Evolutionary conservation across 2,329 filamentous ascomycete genomes (phyloP).

Genomic region (Alternaria solani): DNA sequence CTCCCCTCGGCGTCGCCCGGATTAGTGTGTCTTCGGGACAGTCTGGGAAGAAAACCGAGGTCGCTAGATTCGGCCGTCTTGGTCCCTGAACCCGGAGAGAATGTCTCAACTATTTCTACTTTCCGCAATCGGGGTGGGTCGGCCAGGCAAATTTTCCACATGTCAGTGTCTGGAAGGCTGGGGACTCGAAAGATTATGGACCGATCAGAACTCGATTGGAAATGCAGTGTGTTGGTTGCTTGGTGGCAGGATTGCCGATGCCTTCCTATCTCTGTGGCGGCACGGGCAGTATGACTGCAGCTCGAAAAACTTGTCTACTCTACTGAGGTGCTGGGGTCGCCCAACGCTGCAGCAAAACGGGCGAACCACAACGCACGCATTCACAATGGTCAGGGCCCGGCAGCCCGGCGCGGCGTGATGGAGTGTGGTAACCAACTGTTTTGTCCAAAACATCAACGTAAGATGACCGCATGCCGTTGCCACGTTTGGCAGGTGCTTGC

Average conservation of each 20-base stretch:
- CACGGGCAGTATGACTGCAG: slow-evolving; percentile 1
- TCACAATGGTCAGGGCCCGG: slow-evolving; percentile 9
- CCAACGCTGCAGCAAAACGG: background rate
- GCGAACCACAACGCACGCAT: slow-evolving; percentile 13
- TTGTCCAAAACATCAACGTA: slow-evolving; percentile 28
- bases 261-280: slow-evolving; percentile 6
- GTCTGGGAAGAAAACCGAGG: slow-evolving; percentile 9
- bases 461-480: slow-evolving; percentile 24
- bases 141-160: slow-evolving; percentile 24
- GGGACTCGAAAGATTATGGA: background rate
- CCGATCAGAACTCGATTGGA: background rate
- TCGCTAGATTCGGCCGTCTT: slow-evolving; percentile 4
- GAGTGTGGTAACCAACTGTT: slow-evolving; percentile 1
- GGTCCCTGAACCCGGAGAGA: slow-evolving; percentile 12
- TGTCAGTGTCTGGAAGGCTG: slow-evolving; percentile 7
- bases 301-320: background rate
- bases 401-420: slow-evolving; percentile 18
- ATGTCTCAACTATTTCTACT: background rate
- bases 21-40: background rate
- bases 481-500: slow-evolving; percentile 37
- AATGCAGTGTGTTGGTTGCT: background rate
- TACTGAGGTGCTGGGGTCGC: slow-evolving; percentile 1
- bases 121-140: slow-evolving; percentile 15
- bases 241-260: slow-evolving; percentile 4
- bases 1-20: slow-evolving; percentile 5